Percentiles rank a stretch among this genome's conserved stretches.
phyloP scores from a whole-genome alignment of 164 flowering plant genomes.

The Vitis rupestris region DNA sequence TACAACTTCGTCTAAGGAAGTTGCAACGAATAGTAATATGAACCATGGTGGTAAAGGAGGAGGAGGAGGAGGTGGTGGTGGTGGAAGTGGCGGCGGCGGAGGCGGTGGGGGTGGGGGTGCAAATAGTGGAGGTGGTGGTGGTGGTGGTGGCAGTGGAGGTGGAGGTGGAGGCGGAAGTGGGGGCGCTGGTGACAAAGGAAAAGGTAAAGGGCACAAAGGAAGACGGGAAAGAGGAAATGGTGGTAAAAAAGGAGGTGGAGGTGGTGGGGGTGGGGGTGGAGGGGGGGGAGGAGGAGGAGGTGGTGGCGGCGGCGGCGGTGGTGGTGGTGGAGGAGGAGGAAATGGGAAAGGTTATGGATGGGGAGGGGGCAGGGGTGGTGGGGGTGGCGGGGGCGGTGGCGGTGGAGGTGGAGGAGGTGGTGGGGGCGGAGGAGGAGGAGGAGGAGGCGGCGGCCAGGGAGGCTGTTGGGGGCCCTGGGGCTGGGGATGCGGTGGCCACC shows the following conservation, averaged over 20 bases:
- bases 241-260: slow-evolving; percentile 17
- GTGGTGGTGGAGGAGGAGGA: slow-evolving; percentile 8
- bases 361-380: background rate
- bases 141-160: background rate
- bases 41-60: slow-evolving; percentile 7
- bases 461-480: slow-evolving; percentile 15
- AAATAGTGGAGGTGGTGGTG: slow-evolving; percentile 4
- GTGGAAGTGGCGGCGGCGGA: background rate
- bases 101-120: background rate
- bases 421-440: slow-evolving; percentile 9
- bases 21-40: background rate
- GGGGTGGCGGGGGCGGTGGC: background rate
- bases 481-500: slow-evolving; percentile 18
- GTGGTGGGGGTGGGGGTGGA: background rate
- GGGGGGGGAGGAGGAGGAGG: slow-evolving; percentile 11
- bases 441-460: slow-evolving; percentile 10
- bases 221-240: slow-evolving; percentile 2
- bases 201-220: background rate
- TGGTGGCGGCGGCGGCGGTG: slow-evolving; percentile 4
- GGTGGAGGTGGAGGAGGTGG: background rate
- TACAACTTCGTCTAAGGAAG: slow-evolving; percentile 2
- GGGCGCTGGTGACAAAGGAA: background rate
- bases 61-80: slow-evolving; percentile 10
- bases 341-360: background rate
- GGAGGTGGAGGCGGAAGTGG: background rate